Percentiles rank a stretch among this genome's conserved stretches.
Conservation (phyloP, 805 yeast genomes). For the Kodamaea hsintzibuensis region DNA sequence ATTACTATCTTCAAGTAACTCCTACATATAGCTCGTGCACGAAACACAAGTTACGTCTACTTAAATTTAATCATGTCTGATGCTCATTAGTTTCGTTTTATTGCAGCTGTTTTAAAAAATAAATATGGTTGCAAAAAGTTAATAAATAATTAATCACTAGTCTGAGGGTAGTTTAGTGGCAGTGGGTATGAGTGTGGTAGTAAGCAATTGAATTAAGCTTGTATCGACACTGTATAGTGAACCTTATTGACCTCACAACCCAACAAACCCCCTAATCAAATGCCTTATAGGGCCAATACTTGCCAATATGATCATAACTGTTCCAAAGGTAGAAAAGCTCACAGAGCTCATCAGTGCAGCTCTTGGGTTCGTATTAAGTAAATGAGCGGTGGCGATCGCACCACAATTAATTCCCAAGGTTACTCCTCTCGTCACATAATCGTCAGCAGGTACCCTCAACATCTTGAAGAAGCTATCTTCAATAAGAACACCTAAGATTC, state of each 20-base stretch:
- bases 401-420: slow-evolving; percentile 78
- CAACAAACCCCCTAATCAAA: slow-evolving; percentile 49
- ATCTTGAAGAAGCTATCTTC: slow-evolving; percentile 55
- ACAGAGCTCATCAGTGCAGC: slow-evolving; percentile 79
- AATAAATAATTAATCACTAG: no score
- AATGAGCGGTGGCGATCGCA: slow-evolving; percentile 79
- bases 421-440: slow-evolving; percentile 74
- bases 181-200: no score
- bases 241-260: slow-evolving; percentile 21
- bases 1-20: no score
- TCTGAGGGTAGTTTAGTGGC: neutral
- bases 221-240: no score
- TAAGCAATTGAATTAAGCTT: no score
- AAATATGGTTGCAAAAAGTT: neutral
- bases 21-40: neutral
- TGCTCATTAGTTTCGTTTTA: neutral
- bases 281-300: slow-evolving; percentile 48
- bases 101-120: neutral
- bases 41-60: no score
- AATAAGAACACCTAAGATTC: slow-evolving; percentile 70
- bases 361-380: slow-evolving; percentile 67
- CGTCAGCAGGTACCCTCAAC: slow-evolving; percentile 56
- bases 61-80: neutral
- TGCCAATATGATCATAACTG: slow-evolving; percentile 67
- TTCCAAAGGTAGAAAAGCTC: slow-evolving; percentile 71